These are phyloP conservation scores for Aulographum hederae DNA, from an alignment of 2,329 filamentous ascomycete species.

Conservation along the genomic window DNA sequence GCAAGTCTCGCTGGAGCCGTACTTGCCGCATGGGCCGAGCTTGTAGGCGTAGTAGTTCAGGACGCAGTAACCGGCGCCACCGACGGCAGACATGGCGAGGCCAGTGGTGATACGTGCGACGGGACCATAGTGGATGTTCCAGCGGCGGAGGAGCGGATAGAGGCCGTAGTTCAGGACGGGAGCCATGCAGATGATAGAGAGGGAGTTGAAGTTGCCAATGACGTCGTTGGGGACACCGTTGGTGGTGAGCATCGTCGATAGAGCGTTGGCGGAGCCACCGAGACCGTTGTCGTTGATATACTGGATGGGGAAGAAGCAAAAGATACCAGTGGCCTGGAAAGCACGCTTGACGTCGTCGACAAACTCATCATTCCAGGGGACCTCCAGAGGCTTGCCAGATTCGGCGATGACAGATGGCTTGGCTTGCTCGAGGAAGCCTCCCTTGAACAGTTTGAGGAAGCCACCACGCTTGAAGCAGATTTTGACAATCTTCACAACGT, in stretches of 20 bases:
- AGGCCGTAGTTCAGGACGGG: slow-evolving; percentile 30
- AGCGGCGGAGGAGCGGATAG: slow-evolving; percentile 25
- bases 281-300: slow-evolving; percentile 1
- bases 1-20: slow-evolving; percentile 1
- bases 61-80: slow-evolving; percentile 12
- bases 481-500: slow-evolving; percentile 23
- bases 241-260: background rate
- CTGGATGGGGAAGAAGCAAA: background rate
- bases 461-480: slow-evolving; percentile 23
- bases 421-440: background rate
- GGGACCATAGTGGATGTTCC: slow-evolving; percentile 27
- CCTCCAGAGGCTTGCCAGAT: background rate
- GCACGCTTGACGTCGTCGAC: background rate
- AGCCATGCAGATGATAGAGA: slow-evolving; percentile 28
- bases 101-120: slow-evolving; percentile 33
- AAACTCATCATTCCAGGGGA: background rate
- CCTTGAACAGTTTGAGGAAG: background rate
- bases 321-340: background rate
- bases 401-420: background rate
- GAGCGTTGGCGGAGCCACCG: background rate
- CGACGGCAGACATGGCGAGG: slow-evolving; percentile 30
- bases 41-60: slow-evolving; percentile 2
- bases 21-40: background rate
- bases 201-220: slow-evolving; percentile 13
- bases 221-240: background rate